Conservation (phyloP, 768 basidiomycete genomes). For the Omphalotus guepiniiformis region DNA sequence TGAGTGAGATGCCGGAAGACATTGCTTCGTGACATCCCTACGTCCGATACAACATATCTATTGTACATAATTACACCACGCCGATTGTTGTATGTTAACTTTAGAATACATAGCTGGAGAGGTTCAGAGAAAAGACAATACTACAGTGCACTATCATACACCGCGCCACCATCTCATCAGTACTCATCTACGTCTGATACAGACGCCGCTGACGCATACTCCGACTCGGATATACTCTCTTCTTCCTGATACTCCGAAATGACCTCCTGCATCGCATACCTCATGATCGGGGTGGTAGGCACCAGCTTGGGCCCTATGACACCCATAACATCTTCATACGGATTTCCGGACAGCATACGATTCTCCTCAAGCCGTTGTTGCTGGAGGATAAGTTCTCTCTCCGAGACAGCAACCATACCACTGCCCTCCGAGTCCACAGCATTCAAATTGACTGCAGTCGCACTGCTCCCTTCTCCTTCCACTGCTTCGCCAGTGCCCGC, state of each 20-base stretch:
- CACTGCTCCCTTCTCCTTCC: conserved; percentile 32
- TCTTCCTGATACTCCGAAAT: conserved; percentile 80
- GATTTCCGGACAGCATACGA: conserved; percentile 1
- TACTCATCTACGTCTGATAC: conserved; percentile 77
- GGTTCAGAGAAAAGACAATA: too few species aligned
- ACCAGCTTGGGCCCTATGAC: conserved; percentile 70
- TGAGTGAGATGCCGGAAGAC: too few species aligned
- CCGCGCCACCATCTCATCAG: conserved; percentile 26
- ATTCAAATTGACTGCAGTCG: conserved; percentile 35
- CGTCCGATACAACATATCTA: too few species aligned
- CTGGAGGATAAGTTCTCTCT: conserved; percentile 25
- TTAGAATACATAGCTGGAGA: too few species aligned
- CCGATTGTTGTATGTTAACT: too few species aligned
- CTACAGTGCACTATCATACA: too few species aligned
- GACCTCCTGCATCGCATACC: conserved; percentile 80
- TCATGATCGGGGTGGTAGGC: conserved; percentile 77
- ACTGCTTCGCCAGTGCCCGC: neutral
- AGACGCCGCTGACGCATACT: conserved; percentile 55
- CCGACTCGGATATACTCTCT: conserved; percentile 52
- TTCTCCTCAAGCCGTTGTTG: conserved; percentile 13
- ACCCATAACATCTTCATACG: conserved; percentile 29
- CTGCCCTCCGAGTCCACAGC: conserved; percentile 28
- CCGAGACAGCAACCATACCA: conserved; percentile 43
- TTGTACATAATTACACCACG: too few species aligned
- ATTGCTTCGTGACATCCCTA: too few species aligned